phyloP scores from a whole-genome alignment of 2,329 filamentous ascomycete species.

The Ophiocordyceps unilateralis region DNA sequence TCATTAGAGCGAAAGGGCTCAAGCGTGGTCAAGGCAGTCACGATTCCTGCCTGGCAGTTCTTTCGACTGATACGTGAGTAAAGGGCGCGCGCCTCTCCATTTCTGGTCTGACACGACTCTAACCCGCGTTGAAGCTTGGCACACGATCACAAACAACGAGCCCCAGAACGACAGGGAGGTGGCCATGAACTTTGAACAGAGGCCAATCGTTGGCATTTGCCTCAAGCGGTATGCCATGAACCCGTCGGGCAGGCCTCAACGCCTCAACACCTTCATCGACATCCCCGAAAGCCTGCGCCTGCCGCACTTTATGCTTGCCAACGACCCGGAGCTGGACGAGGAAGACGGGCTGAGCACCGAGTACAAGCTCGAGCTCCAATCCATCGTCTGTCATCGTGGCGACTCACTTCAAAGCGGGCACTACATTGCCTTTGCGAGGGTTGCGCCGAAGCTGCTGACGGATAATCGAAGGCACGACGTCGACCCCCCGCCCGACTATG shows the following conservation, averaged over 20 bases:
- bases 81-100: too few species aligned
- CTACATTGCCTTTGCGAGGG: slow-evolving; percentile 73
- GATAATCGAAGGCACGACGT: slow-evolving; percentile 38
- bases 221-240: slow-evolving; percentile 72
- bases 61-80: slow-evolving; percentile 78
- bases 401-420: slow-evolving; percentile 76
- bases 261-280: slow-evolving; percentile 72
- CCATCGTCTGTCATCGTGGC: slow-evolving; percentile 82
- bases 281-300: slow-evolving; percentile 69
- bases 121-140: slow-evolving; percentile 48
- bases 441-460: slow-evolving; percentile 44
- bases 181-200: slow-evolving; percentile 69
- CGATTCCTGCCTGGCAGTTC: slow-evolving; percentile 95
- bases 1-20: slow-evolving; percentile 27
- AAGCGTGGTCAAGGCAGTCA: slow-evolving; percentile 56
- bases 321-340: slow-evolving; percentile 48
- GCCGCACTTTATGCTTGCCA: slow-evolving; percentile 71
- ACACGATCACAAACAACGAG: slow-evolving; percentile 41
- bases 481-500: slow-evolving; percentile 46
- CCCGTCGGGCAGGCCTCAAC: slow-evolving; percentile 46
- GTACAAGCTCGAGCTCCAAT: slow-evolving; percentile 84
- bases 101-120: background rate
- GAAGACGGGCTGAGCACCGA: slow-evolving; percentile 60
- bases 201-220: slow-evolving; percentile 82
- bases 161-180: slow-evolving; percentile 58